Percentiles rank a stretch among this genome's conserved stretches.
Evolutionary conservation across 352 stramenopile species (phyloP).

Genomic region (Phytophthora capsici): DNA sequence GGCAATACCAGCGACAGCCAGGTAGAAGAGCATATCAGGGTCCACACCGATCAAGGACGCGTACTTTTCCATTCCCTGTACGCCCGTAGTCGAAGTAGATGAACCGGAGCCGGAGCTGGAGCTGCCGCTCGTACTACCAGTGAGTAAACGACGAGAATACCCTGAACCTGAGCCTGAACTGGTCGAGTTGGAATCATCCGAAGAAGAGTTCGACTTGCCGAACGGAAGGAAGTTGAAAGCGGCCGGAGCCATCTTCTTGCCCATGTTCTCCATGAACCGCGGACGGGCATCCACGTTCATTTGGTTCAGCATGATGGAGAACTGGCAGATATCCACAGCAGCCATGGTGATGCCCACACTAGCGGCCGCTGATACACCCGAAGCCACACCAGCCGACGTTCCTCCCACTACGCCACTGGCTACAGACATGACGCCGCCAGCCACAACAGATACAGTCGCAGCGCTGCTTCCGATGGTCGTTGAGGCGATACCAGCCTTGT

Average conservation of each 20-base stretch:
- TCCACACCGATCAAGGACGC: constrained; percentile 72
- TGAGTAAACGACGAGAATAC: constrained; percentile 38
- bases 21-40: constrained; percentile 84
- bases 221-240: constrained; percentile 75
- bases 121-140: constrained; percentile 31
- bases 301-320: constrained; percentile 85
- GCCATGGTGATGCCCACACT: constrained; percentile 75
- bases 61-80: constrained; percentile 86
- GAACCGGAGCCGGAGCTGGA: constrained; percentile 36
- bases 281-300: constrained; percentile 83
- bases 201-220: constrained; percentile 43
- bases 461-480: constrained; percentile 62
- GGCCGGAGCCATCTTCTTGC: constrained; percentile 68
- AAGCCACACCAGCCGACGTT: constrained; percentile 61
- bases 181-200: constrained; percentile 25
- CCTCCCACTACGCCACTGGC: constrained; percentile 62
- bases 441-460: constrained; percentile 65
- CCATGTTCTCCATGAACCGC: constrained; percentile 80
- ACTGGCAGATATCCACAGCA: constrained; percentile 80
- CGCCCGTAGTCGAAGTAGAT: constrained; percentile 23
- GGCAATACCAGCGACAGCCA: constrained; percentile 71
- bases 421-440: constrained; percentile 68
- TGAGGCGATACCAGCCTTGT: constrained; percentile 70
- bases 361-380: constrained; percentile 60
- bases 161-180: constrained; percentile 9